Conservation (phyloP, 805 yeast genomes). For the Zygosaccharomyces siamensis region DNA sequence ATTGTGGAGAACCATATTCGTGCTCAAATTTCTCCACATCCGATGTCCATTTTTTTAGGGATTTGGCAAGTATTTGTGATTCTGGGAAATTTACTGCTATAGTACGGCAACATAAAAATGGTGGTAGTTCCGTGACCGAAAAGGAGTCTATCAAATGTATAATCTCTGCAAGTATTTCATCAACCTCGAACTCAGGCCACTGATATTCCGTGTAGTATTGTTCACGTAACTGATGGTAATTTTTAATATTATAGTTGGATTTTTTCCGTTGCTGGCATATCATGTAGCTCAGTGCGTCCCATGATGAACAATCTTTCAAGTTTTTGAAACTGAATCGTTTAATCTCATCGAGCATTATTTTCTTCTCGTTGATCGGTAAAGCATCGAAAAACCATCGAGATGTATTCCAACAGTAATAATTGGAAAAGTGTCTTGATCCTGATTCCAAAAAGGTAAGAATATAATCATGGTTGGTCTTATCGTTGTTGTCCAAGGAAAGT, state of each 20-base stretch:
- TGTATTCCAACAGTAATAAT: constrained; percentile 41
- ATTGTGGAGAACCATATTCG: constrained; percentile 4
- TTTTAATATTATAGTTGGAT: constrained; percentile 7
- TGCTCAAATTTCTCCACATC: constrained; percentile 16
- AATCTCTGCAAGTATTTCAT: constrained; percentile 7
- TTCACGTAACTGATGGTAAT: constrained; percentile 8
- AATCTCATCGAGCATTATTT: constrained; percentile 12
- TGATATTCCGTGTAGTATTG: neutral
- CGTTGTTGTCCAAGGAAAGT: neutral
- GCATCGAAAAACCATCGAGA: constrained; percentile 32
- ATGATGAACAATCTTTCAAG: constrained; percentile 34
- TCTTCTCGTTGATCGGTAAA: constrained; percentile 12
- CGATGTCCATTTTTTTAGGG: constrained; percentile 16
- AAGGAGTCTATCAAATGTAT: constrained; percentile 16
- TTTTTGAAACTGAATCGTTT: constrained; percentile 27
- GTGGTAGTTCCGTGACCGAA: constrained; percentile 25
- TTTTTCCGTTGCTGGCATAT: constrained; percentile 10
- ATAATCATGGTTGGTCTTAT: constrained; percentile 7
- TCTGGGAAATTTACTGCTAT: constrained; percentile 4
- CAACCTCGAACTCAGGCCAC: constrained; percentile 2
- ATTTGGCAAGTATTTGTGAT: neutral
- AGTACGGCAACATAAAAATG: constrained; percentile 22
- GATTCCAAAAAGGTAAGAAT: constrained; percentile 24
- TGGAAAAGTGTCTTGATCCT: constrained; percentile 34
- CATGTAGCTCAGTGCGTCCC: constrained; percentile 31